Evolutionary conservation across 2,329 filamentous ascomycete genomes (phyloP), one percentile per base, ranked within the genome.

Genomic region (Alternaria sp.): DNA sequence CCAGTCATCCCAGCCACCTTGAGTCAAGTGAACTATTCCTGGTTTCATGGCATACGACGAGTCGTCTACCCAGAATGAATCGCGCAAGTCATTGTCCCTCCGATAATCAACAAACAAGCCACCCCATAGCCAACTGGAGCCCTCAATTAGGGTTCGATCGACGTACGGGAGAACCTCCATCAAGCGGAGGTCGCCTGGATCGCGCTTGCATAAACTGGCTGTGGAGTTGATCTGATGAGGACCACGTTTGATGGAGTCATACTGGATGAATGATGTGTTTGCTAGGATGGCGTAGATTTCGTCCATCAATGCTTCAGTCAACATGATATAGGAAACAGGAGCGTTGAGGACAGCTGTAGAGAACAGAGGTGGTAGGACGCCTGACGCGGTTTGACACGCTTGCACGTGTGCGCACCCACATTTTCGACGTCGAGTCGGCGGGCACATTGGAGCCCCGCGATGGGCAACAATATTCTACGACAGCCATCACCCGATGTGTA

Each of bases 151-250:
- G n/a, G 51, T 36, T 0, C 14, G 8, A 14, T 63, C 60, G 5
- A 67, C 60, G 26, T 67, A 66, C 2, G 63, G 65, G 33, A 68
- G 31, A 4, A 68, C 42, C 5, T 68, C 56, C 56, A 65, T 60
- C 2, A 68, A 46, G 10, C 60, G 61, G 31, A 66, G 44, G 7
- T 60, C 61, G 5, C 55, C 48, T 13, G 55, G 48, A 8, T 51
- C 42, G 11, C 46, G 61, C 36, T 53, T 58, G 42, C 61, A 68
- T 3, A 49, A 17, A 21, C 58, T 46, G 7, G 55, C 55, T 9
- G 63, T 64, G 2, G 28, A 34, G 23, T 66, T 68, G 44, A 68
- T 58, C 1, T 48, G 33, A 26, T 68, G 65, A 10, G 59, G 63
- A 14, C 65, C 65, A 4, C 57, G 42, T 17, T 46, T 31, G 42